A percentile compares a stretch with the other conserved stretches of the same genome.
phyloP scores from a whole-genome alignment of 2,329 filamentous ascomycete genomes.

The Microdochium trichocladiopsis region DNA sequence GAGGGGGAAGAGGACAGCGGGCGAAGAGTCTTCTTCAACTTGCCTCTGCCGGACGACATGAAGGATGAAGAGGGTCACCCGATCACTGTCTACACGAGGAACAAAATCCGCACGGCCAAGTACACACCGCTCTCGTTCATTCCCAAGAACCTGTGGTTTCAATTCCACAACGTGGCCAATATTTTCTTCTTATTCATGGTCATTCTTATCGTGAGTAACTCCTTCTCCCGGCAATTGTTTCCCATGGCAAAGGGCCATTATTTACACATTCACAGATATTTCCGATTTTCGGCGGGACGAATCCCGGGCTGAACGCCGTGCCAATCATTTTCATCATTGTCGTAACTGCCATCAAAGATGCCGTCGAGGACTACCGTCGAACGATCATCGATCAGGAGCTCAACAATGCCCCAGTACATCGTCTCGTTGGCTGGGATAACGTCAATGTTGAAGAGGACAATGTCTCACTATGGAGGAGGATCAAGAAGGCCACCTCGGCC shows the following conservation, averaged over 20 bases:
- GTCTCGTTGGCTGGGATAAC: conserved; percentile 82
- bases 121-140: conserved; percentile 94
- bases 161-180: conserved; percentile 98
- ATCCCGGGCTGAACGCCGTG: conserved; percentile 83
- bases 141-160: conserved; percentile 94
- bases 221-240: background rate
- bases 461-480: conserved; percentile 74
- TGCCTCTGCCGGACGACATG: conserved; percentile 66
- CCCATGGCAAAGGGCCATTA: background rate
- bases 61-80: conserved; percentile 78
- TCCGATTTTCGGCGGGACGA: conserved; percentile 86
- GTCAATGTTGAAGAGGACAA: conserved; percentile 88
- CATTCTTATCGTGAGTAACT: conserved; percentile 83
- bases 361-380: conserved; percentile 88
- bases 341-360: conserved; percentile 89
- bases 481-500: conserved; percentile 82
- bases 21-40: conserved; percentile 76
- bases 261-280: conserved; percentile 61
- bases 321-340: conserved; percentile 88
- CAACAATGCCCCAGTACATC: conserved; percentile 93
- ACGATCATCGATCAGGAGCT: conserved; percentile 87
- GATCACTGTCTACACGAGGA: conserved; percentile 64
- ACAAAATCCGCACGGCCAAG: conserved; percentile 97
- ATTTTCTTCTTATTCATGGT: conserved; percentile 97
- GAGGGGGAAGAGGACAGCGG: conserved; percentile 33